Evolutionary conservation across 192 early-diverging fungal genomes (phyloP), one percentile per base, ranked within the genome.

Genomic region (Spizellomyces sp.): DNA sequence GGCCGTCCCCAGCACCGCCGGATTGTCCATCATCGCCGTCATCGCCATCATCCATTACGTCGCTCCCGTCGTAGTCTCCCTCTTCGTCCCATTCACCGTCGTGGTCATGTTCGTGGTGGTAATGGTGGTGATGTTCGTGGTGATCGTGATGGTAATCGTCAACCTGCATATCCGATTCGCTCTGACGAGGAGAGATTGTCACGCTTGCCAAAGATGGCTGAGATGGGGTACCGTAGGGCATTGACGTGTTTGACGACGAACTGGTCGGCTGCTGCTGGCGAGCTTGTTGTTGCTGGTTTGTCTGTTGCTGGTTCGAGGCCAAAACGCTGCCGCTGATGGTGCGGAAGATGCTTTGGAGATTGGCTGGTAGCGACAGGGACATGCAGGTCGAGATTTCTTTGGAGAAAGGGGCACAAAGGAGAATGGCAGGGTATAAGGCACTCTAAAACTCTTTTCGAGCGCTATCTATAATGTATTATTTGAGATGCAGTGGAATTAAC

Each of bases 41-140:
- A 17, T 70, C 58, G n/a, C 62, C 68, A 42, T 61, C 58, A 21
- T 62, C 63, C 63, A 61, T 61, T 5, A 36, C 59, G 9, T 61
- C 59, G 59, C 59, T 61, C 59, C 66, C 75, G 55, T 77, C 70
- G 22, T 44, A 21, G 12, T 77, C 70, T 22, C 68, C 71, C 2
- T 74, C 71, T 15, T 77, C 71, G 41, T 67, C 70, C 27, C 73
- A 71, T 44, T 75, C 45, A 45, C 9, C 76, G 46, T 71, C 63
- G 66, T 71, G 65, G 8, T 54, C 10, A 21, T 12, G 65, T 10
- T 17, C 15, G 12, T 50, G 46, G 65, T 52, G 10, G 19, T 22
- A 1, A 45, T 69, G 55, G 57, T 69, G 67, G 27, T 69, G 67
- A 58, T 69, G 52, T 4, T 58, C 55, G 52, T 69, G 52, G 52